A percentile compares a stretch with the other conserved stretches of the same genome.
These are phyloP conservation scores for Tuber umbilicatum DNA, from an alignment of 495 filamentous ascomycete genomes.

Conservation along the genomic window DNA sequence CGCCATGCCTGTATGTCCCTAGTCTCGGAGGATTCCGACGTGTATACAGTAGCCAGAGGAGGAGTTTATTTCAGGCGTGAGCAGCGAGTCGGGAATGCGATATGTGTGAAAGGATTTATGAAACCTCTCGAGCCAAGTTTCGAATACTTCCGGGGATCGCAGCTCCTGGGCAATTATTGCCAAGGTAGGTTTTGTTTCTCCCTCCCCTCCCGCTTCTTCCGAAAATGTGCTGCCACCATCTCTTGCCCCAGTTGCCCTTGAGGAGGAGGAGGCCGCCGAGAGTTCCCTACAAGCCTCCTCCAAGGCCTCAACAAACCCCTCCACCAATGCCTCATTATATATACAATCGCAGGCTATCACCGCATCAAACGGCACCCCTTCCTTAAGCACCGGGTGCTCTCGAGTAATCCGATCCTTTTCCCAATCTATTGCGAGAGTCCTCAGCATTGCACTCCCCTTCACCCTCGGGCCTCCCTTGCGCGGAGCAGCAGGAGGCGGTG, in stretches of 20 bases:
- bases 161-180: constrained; percentile 82
- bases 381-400: constrained; percentile 27
- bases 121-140: constrained; percentile 69
- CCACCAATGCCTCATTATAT: constrained; percentile 78
- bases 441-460: constrained; percentile 39
- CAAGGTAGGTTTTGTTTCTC: constrained; percentile 48
- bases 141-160: constrained; percentile 74
- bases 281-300: constrained; percentile 64
- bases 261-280: constrained; percentile 19
- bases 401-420: constrained; percentile 48
- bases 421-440: constrained; percentile 61
- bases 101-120: constrained; percentile 61
- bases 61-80: constrained; percentile 54
- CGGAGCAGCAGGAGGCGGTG: constrained; percentile 32
- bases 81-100: constrained; percentile 61
- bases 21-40: constrained; percentile 28
- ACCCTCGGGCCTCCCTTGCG: constrained; percentile 36
- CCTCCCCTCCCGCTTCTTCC: background rate
- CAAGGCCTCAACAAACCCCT: constrained; percentile 77
- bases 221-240: background rate
- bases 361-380: constrained; percentile 48
- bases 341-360: constrained; percentile 83
- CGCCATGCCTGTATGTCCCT: background rate
- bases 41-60: constrained; percentile 29
- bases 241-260: background rate